phyloP scores from a whole-genome alignment of 1,284 basidiomycete genomes.

The Gymnopus androsaceus region DNA sequence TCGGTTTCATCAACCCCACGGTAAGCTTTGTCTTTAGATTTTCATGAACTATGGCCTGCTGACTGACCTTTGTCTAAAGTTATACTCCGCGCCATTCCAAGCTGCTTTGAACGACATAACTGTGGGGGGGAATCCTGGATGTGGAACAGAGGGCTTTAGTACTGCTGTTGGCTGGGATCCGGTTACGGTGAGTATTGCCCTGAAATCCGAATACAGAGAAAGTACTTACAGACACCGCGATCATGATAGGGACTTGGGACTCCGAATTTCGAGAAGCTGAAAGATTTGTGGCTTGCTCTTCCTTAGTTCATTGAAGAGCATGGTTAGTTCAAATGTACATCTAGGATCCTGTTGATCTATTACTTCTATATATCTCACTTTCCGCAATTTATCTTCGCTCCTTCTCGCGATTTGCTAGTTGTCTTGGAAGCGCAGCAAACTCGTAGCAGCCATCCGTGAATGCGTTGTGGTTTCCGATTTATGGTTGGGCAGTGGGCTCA shows the following conservation, averaged over 20 bases:
- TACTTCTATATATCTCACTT: too few relatives aligned
- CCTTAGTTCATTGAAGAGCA: too few relatives aligned
- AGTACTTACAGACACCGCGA: neutral
- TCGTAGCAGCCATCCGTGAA: too few relatives aligned
- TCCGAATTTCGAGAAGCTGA: constrained; percentile 6
- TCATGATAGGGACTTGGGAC: constrained; percentile 12
- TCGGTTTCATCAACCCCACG: constrained; percentile 17
- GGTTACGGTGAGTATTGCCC: constrained; percentile 11
- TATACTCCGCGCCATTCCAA: constrained; percentile 37
- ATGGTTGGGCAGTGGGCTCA: too few relatives aligned
- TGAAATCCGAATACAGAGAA: neutral
- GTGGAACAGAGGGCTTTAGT: constrained; percentile 18
- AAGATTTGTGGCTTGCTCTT: constrained; percentile 7
- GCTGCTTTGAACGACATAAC: constrained; percentile 48
- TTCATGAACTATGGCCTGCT: neutral
- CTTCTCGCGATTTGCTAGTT: too few relatives aligned
- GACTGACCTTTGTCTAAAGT: neutral
- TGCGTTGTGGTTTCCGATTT: too few relatives aligned
- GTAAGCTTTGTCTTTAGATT: neutral
- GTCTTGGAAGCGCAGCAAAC: too few relatives aligned
- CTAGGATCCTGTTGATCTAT: too few relatives aligned
- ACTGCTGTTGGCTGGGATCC: constrained; percentile 19
- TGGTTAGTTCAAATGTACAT: too few relatives aligned
- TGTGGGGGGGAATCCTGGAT: constrained; percentile 23
- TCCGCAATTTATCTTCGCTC: too few relatives aligned